Base-by-base conservation (phyloP, 2,329 filamentous ascomycete species). In the Botrytis hyacinthi region DNA sequence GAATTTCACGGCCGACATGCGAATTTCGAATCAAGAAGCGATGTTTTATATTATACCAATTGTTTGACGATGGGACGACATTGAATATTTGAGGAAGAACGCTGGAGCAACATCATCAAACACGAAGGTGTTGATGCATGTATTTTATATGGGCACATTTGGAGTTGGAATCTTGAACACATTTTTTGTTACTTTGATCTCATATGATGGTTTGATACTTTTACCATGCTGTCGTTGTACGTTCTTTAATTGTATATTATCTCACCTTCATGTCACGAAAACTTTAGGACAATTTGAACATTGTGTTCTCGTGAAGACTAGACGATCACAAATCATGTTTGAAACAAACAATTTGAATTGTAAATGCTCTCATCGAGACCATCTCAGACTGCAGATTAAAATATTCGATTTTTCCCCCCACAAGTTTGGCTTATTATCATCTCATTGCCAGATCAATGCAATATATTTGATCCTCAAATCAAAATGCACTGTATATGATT, bases 41-140 rank as follows among this genome's bases (percentile, higher is more conserved):
- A 69, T 69, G 18, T 44, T 57, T 69, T 42, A 48, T 51, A 26
- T 57, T 32, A 67, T 67, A 57, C 66, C 48, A 59, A 18, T 40
- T 18, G n/a, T 40, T 57, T 40, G 29, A 9, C 32, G n/a, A 32
- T 29, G 10, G 29, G 10, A 48, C n/a, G 20, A 42, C 14, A 69
- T 69, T 22, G 35, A 32, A 26, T 22, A 26, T 44, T 48, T 44
- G n/a, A 22, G 32, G n/a, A 7, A 20, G n/a, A 18, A 26, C 40
- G 8, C 6, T 32, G 48, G n/a, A 32, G 48, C 1, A 44, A 32
- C 5, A 32, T 32, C 51, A 26, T 59, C 18, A 18, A 3, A 42
- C 10, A 69, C 12, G n/a, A 57, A 20, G 18, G 48, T 37, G 4
- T 42, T 12, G 18, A 42, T 42, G 37, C 4, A 42, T 57, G 48